phyloP scores from a whole-genome alignment of 2,329 filamentous ascomycete genomes.

The Paraphaeosphaeria sporulosa region DNA sequence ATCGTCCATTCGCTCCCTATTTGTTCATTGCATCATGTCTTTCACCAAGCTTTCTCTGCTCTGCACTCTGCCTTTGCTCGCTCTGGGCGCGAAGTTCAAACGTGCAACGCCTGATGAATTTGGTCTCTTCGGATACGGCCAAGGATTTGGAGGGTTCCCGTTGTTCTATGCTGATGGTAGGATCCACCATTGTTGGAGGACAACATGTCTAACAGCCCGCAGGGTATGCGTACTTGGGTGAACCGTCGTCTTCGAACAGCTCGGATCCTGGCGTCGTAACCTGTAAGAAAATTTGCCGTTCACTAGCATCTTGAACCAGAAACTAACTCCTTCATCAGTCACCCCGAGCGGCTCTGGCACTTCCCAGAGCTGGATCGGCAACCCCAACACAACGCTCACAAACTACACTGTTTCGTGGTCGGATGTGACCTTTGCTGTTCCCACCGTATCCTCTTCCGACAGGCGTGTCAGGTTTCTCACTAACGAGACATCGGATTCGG shows the following conservation, averaged over 20 bases:
- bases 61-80: slow-evolving; percentile 22
- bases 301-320: neutral
- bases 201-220: slow-evolving; percentile 7
- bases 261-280: slow-evolving; percentile 26
- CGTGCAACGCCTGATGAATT: slow-evolving; percentile 20
- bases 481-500: slow-evolving; percentile 8
- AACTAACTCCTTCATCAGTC: slow-evolving; percentile 16
- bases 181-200: neutral
- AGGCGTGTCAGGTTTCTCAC: slow-evolving; percentile 27
- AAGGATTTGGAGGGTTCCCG: slow-evolving; percentile 25
- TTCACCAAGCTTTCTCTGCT: slow-evolving; percentile 13
- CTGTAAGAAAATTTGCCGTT: slow-evolving; percentile 14
- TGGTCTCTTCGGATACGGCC: slow-evolving; percentile 27
- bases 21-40: neutral
- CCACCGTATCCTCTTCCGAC: slow-evolving; percentile 15
- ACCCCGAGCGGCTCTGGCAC: slow-evolving; percentile 10
- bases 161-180: slow-evolving; percentile 30
- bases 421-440: slow-evolving; percentile 28
- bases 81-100: slow-evolving; percentile 17
- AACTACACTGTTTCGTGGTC: slow-evolving; percentile 23
- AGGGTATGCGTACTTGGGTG: slow-evolving; percentile 32
- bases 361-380: slow-evolving; percentile 20
- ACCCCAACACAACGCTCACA: slow-evolving; percentile 24
- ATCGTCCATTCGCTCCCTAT: neutral
- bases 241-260: slow-evolving; percentile 22